Base-by-base conservation (phyloP, 331 rosid genomes). In the Quercus lobata region DNA sequence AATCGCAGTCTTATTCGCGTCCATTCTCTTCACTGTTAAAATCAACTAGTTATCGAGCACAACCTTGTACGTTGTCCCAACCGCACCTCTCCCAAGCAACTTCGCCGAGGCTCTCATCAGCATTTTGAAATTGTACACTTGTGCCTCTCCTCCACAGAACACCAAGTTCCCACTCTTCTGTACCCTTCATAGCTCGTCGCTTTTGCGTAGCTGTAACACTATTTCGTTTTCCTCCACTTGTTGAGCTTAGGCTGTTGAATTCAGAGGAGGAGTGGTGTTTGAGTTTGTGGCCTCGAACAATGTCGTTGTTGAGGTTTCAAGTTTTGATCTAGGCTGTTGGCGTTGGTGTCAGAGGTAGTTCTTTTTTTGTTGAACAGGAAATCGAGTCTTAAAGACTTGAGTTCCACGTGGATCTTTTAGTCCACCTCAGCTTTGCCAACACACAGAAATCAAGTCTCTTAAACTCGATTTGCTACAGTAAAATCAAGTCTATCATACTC, bases 51-150 rank as follows among this genome's bases (percentile, higher is more conserved):
- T 88, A 72, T 90, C 91, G 55, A 95, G 66, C 78, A 92, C 94
- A 24, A 91, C 98, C 84, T 95, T 95, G 81, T 95, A 95, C 5
- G 97, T 95, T 2, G 97, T 87, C 53, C 97, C 97, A n/a, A 90
- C 81, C 3, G 83, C 85, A 24, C 98, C 98, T 52, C 97, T 88
- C 1, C 94, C 97, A 6, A 95, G 84, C 41, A 95, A 81, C 92
- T 95, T 96, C 27, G 97, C 97, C 53, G 93, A 92, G 4, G 93
- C 98, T 27, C 98, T 32, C 98, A 95, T 95, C 46, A 92, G 73
- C 88, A 89, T 91, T 73, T 95, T 97, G 85, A 92, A 75, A 70
- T 86, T 88, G 70, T 91, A 95, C 12, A 82, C 41, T 72, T 80
- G 87, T 15, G 80, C 83, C 87, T 92, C 96, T 49, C 97, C 96